Evolutionary conservation across 306 rosid genomes (phyloP).

Genomic region (Cucumis melo): DNA sequence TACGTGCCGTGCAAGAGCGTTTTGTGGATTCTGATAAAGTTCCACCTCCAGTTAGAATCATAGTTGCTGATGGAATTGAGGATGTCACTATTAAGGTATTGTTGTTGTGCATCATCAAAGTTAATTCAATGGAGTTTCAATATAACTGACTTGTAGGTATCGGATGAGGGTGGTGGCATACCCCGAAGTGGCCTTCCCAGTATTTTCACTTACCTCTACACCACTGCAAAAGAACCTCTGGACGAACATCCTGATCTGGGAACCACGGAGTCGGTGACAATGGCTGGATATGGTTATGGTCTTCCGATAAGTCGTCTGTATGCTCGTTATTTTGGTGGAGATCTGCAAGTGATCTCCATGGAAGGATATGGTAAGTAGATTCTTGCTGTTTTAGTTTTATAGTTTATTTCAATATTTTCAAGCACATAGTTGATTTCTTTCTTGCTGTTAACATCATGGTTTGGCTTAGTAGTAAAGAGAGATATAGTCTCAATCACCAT

Average conservation of each 20-base stretch:
- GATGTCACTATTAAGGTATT: slow-evolving; percentile 71
- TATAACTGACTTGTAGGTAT: slow-evolving; percentile 34
- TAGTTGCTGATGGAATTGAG: slow-evolving; percentile 92
- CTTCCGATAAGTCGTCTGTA: slow-evolving; percentile 78
- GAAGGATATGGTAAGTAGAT: slow-evolving; percentile 79
- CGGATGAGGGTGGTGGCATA: slow-evolving; percentile 91
- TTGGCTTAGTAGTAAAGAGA: no score
- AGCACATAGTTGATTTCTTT: no score
- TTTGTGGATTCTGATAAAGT: slow-evolving; percentile 69
- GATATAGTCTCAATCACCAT: no score
- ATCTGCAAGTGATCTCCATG: slow-evolving; percentile 85
- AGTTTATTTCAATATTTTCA: not conserved
- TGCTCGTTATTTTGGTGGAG: slow-evolving; percentile 86
- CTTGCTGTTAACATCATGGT: no score
- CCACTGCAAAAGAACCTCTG: slow-evolving; percentile 72
- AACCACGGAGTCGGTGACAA: slow-evolving; percentile 42
- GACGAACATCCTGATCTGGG: slow-evolving; percentile 58
- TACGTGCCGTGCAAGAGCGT: slow-evolving; percentile 92
- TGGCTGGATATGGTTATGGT: slow-evolving; percentile 95
- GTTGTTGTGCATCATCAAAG: not conserved
- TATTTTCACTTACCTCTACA: slow-evolving; percentile 86
- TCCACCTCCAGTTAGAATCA: slow-evolving; percentile 55
- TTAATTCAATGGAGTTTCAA: not conserved
- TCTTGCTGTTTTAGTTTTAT: not conserved
- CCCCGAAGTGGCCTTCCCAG: slow-evolving; percentile 66